Conservation (phyloP, 1,139 yeast species). For the Ogataea hybrid region DNA sequence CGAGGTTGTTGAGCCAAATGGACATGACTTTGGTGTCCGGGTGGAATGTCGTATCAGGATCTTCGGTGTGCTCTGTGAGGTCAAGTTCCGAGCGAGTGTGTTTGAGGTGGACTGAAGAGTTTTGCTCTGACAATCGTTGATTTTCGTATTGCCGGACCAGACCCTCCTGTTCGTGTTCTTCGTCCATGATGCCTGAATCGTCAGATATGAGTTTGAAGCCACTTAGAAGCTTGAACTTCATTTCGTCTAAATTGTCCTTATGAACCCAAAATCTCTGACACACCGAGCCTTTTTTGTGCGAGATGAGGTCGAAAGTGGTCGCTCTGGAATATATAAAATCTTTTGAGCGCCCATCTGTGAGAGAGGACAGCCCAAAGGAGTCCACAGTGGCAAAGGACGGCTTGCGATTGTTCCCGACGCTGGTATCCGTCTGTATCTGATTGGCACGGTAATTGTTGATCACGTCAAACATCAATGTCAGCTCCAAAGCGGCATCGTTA, state of each 20-base stretch:
- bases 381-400: conserved; percentile 35
- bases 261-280: conserved; percentile 40
- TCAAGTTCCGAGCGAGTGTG: conserved; percentile 27
- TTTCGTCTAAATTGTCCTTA: conserved; percentile 43
- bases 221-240: conserved; percentile 37
- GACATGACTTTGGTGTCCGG: conserved; percentile 28
- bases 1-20: conserved; percentile 29
- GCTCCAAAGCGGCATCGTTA: conserved; percentile 59
- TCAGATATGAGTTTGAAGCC: conserved; percentile 32
- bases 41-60: conserved; percentile 15
- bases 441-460: conserved; percentile 30
- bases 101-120: conserved; percentile 21
- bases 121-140: conserved; percentile 4
- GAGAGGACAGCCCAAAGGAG: conserved; percentile 33
- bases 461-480: conserved; percentile 58
- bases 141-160: conserved; percentile 22
- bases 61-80: conserved; percentile 8
- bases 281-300: conserved; percentile 33
- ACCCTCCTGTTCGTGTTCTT: conserved; percentile 16
- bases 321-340: conserved; percentile 23
- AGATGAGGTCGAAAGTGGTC: conserved; percentile 35
- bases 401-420: conserved; percentile 11
- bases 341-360: conserved; percentile 12
- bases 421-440: conserved; percentile 2
- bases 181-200: conserved; percentile 27